Percentiles rank a stretch among this genome's conserved stretches.
Evolutionary conservation across 1,284 basidiomycete genomes (phyloP).

Genomic region (Macrocystidia cucumis): DNA sequence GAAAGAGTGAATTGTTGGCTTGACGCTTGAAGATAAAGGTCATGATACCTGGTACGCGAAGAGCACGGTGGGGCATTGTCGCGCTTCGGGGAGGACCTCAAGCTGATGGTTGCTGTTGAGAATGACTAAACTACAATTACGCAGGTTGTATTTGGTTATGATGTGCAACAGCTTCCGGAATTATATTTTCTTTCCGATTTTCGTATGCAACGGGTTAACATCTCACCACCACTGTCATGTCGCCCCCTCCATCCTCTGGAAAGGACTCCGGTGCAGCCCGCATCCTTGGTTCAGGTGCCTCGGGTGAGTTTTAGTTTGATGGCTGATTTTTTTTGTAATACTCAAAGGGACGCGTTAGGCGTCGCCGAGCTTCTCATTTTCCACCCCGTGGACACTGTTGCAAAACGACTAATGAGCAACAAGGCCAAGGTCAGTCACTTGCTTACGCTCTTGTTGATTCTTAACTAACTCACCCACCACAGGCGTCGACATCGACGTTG

Average conservation of each 20-base stretch:
- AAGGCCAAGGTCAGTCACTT: constrained; percentile 57
- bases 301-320: constrained; percentile 45
- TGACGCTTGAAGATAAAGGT: too few relatives aligned
- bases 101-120: too few relatives aligned
- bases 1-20: too few relatives aligned
- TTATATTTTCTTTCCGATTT: constrained; percentile 8
- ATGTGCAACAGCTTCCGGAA: constrained; percentile 12
- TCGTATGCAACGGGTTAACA: constrained; percentile 9
- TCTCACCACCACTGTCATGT: constrained; percentile 33
- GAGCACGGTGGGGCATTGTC: too few relatives aligned
- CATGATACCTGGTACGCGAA: too few relatives aligned
- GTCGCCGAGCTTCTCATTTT: constrained; percentile 91
- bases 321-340: constrained; percentile 7
- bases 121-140: too few relatives aligned
- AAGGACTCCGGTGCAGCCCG: constrained; percentile 90
- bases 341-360: constrained; percentile 39
- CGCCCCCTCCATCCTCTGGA: constrained; percentile 57
- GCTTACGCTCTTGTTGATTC: neutral
- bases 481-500: constrained; percentile 61
- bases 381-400: constrained; percentile 92
- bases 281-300: constrained; percentile 87
- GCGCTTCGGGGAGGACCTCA: too few relatives aligned
- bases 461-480: constrained; percentile 1
- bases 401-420: constrained; percentile 98
- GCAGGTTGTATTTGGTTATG: constrained; percentile 13